Conservation (phyloP, 768 basidiomycete species). For the Daedalea quercina region DNA sequence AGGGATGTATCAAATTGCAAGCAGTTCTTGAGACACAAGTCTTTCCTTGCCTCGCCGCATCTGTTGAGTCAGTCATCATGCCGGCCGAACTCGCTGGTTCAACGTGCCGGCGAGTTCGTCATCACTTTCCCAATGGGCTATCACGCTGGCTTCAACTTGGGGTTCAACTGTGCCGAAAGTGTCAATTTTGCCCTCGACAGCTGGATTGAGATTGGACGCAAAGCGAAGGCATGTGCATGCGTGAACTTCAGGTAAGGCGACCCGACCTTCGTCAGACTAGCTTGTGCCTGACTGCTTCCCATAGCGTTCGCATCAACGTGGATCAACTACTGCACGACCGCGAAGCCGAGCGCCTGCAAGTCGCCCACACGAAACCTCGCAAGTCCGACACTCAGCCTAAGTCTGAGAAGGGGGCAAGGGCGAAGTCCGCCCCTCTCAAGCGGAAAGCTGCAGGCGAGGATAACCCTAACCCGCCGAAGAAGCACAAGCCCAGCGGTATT, state of each 20-base stretch:
- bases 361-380: constrained; percentile 10
- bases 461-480: constrained; percentile 5
- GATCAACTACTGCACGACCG: constrained; percentile 74
- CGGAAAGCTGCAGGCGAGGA: constrained; percentile 31
- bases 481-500: constrained; percentile 7
- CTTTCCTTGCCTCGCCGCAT: constrained; percentile 86
- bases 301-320: constrained; percentile 89
- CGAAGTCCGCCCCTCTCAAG: constrained; percentile 23
- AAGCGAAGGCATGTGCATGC: constrained; percentile 71
- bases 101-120: constrained; percentile 92
- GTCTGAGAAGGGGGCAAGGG: constrained; percentile 9
- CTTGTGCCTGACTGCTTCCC: neutral
- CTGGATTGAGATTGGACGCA: constrained; percentile 85
- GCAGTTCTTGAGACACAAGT: constrained; percentile 95
- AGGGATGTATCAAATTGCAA: constrained; percentile 79
- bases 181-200: constrained; percentile 95
- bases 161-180: constrained; percentile 94
- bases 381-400: neutral
- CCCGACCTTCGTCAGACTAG: neutral
- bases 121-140: constrained; percentile 94
- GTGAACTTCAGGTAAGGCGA: constrained; percentile 57
- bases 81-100: constrained; percentile 80
- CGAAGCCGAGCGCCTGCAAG: constrained; percentile 36
- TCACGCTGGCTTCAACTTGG: constrained; percentile 95
- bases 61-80: constrained; percentile 75